Conservation (phyloP, 2,329 filamentous ascomycete genomes). For the Alternaria sp. region DNA sequence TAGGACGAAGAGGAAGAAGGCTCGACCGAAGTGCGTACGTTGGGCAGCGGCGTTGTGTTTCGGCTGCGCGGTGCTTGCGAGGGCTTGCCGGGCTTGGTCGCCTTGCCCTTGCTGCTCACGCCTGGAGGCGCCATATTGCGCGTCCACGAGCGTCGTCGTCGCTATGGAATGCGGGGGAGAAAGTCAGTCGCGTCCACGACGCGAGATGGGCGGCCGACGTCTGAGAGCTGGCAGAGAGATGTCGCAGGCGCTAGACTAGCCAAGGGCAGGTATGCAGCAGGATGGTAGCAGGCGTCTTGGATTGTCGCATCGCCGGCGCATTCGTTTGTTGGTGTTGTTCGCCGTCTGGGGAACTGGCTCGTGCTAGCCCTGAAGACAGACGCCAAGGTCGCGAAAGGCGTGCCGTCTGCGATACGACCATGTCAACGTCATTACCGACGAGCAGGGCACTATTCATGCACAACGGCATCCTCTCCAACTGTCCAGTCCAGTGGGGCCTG, state of each 20-base stretch:
- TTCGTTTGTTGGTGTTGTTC: neutral
- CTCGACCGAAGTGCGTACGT: slow-evolving; percentile 59
- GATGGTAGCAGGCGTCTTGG: neutral
- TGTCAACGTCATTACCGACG: slow-evolving; percentile 5
- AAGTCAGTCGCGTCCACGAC: slow-evolving; percentile 17
- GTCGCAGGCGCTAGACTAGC: neutral
- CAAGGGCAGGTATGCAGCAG: neutral
- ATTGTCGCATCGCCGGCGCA: slow-evolving; percentile 3
- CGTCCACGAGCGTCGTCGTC: slow-evolving; percentile 9
- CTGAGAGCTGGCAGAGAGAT: neutral
- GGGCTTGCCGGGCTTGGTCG: slow-evolving; percentile 51
- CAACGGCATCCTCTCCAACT: neutral
- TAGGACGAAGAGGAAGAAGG: slow-evolving; percentile 59
- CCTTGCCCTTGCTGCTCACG: slow-evolving; percentile 62
- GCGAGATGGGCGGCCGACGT: neutral
- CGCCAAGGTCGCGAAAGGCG: slow-evolving; percentile 3
- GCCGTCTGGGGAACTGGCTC: neutral
- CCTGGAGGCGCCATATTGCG: slow-evolving; percentile 43
- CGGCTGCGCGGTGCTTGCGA: slow-evolving; percentile 65
- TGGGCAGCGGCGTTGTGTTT: slow-evolving; percentile 77
- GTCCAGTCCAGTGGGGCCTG: neutral
- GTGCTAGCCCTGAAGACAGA: neutral
- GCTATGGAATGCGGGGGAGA: slow-evolving; percentile 14
- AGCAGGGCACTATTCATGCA: slow-evolving; percentile 1
- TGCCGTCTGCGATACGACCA: neutral